These are phyloP conservation scores for Trichophyton verrucosum DNA, from an alignment of 2,329 filamentous ascomycete species.

Conservation along the genomic window DNA sequence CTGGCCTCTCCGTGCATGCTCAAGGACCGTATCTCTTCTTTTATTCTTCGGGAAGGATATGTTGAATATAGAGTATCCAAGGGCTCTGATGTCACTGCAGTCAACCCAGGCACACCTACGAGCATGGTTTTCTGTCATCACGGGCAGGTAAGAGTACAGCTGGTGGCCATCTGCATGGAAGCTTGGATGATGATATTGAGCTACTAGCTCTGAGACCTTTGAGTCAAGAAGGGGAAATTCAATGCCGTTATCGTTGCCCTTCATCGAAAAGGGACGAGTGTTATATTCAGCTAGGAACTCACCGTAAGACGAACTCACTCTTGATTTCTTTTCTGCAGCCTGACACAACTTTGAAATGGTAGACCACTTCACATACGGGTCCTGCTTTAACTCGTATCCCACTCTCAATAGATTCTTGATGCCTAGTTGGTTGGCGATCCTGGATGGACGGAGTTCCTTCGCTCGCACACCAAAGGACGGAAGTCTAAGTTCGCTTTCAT, in stretches of 20 bases:
- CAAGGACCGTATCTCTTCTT: slow-evolving; percentile 17
- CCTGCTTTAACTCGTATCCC: slow-evolving; percentile 29
- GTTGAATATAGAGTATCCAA: slow-evolving; percentile 46
- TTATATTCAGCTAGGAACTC: slow-evolving; percentile 28
- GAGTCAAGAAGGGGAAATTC: slow-evolving; percentile 30
- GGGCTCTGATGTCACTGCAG: slow-evolving; percentile 38
- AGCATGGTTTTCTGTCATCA: slow-evolving; percentile 47
- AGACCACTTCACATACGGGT: slow-evolving; percentile 14
- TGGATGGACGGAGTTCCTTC: slow-evolving; percentile 27
- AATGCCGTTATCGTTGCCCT: not conserved
- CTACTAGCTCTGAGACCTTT: slow-evolving; percentile 40
- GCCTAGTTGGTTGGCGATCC: slow-evolving; percentile 24
- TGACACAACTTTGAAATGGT: slow-evolving; percentile 21
- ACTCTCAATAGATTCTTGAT: slow-evolving; percentile 24
- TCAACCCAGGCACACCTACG: slow-evolving; percentile 47
- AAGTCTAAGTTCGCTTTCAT: not conserved
- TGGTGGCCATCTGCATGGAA: slow-evolving; percentile 14
- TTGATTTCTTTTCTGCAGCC: slow-evolving; percentile 11
- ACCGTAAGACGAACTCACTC: slow-evolving; percentile 17
- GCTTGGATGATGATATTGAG: slow-evolving; percentile 28
- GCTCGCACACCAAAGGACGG: slow-evolving; percentile 18
- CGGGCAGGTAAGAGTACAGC: slow-evolving; percentile 50
- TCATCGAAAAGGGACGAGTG: slow-evolving; percentile 8
- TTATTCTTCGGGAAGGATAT: slow-evolving; percentile 19
- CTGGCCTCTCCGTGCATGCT: slow-evolving; percentile 27